A percentile compares a stretch with the other conserved stretches of the same genome.
Evolutionary conservation across 106 monocot genomes (phyloP).

Genomic region (Platanthera guangdongensis): DNA sequence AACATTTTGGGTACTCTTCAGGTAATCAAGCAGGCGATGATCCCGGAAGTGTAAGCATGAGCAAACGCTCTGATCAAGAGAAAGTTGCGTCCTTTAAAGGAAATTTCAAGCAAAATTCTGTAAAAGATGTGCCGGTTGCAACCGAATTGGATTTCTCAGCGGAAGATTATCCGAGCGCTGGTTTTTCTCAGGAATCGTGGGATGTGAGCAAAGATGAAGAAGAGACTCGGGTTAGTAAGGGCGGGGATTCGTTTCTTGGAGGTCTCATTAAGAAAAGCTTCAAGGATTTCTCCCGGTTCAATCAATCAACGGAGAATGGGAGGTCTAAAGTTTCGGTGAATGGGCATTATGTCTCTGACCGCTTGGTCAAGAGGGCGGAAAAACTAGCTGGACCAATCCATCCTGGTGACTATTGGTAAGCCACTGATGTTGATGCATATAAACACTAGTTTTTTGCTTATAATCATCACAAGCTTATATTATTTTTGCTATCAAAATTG

Average conservation of each 20-base stretch:
- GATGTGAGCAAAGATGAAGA: slow-evolving; percentile 42
- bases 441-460: not conserved
- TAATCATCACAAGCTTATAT: not conserved
- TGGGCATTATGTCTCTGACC: slow-evolving; percentile 69
- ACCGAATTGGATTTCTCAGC: slow-evolving; percentile 46
- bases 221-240: slow-evolving; percentile 30
- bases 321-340: slow-evolving; percentile 71
- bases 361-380: slow-evolving; percentile 82
- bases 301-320: slow-evolving; percentile 34
- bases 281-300: slow-evolving; percentile 51
- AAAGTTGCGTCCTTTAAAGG: slow-evolving; percentile 34
- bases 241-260: slow-evolving; percentile 69
- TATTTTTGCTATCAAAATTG: not conserved
- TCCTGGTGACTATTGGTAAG: slow-evolving; percentile 91
- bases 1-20: slow-evolving; percentile 51
- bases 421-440: not conserved
- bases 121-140: slow-evolving; percentile 59
- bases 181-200: slow-evolving; percentile 46
- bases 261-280: slow-evolving; percentile 89
- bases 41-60: slow-evolving; percentile 64
- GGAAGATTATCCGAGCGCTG: slow-evolving; percentile 53
- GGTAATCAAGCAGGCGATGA: slow-evolving; percentile 36
- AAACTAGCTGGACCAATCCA: slow-evolving; percentile 76
- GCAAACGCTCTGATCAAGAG: slow-evolving; percentile 74
- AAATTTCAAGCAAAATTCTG: slow-evolving; percentile 56